Evolutionary conservation across 1,284 basidiomycete genomes (phyloP).

Genomic region (Pascua sp.): DNA sequence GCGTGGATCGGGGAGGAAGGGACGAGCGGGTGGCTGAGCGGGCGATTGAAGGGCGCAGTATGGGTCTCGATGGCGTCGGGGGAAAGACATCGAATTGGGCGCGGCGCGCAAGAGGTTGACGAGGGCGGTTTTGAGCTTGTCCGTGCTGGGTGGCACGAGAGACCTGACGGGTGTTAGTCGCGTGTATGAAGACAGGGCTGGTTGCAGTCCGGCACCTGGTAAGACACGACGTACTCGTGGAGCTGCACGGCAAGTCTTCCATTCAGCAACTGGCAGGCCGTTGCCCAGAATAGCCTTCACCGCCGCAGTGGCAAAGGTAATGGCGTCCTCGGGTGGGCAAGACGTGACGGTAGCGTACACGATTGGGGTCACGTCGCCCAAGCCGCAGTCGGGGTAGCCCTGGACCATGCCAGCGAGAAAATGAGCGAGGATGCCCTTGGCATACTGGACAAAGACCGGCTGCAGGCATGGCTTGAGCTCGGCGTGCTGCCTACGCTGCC

Average conservation of each 20-base stretch:
- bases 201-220: too few relatives aligned
- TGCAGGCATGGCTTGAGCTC: constrained; percentile 58
- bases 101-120: constrained; percentile 37
- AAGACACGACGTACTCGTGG: constrained; percentile 63
- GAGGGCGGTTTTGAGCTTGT: constrained; percentile 33
- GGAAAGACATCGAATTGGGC: too few relatives aligned
- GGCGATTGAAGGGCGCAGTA: too few relatives aligned
- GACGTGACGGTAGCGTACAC: constrained; percentile 63
- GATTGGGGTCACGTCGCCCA: constrained; percentile 70
- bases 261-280: constrained; percentile 64
- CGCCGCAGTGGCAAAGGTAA: constrained; percentile 67
- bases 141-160: constrained; percentile 3
- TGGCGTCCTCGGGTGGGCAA: constrained; percentile 65
- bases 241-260: constrained; percentile 72
- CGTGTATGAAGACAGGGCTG: too few relatives aligned
- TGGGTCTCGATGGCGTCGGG: too few relatives aligned
- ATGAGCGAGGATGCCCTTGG: constrained; percentile 66
- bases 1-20: too few relatives aligned
- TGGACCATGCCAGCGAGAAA: constrained; percentile 75
- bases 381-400: constrained; percentile 82
- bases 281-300: constrained; percentile 67
- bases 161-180: too few relatives aligned
- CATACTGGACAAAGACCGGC: constrained; percentile 67
- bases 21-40: too few relatives aligned
- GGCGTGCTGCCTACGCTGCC: constrained; percentile 54